A percentile compares a stretch with the other conserved stretches of the same genome.
phyloP scores from a whole-genome alignment of 179 eudicot species.

The Drosera spatulata region DNA sequence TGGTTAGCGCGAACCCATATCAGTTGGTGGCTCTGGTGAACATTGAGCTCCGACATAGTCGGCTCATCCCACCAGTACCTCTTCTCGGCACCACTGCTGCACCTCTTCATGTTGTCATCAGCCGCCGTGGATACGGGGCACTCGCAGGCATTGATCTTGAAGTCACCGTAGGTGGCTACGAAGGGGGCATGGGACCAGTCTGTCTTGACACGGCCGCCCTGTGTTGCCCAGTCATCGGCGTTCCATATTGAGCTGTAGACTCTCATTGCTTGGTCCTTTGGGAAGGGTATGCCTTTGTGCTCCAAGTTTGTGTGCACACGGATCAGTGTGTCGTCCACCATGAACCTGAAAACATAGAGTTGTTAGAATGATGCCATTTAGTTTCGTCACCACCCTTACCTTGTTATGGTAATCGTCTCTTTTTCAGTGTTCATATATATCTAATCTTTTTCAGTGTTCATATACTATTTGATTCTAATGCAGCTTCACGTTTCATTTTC shows the following conservation, averaged over 20 bases:
- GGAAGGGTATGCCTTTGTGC: slow-evolving; percentile 73
- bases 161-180: slow-evolving; percentile 58
- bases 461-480: too few relatives aligned
- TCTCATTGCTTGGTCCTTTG: slow-evolving; percentile 85
- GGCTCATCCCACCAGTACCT: slow-evolving; percentile 73
- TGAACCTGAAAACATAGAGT: slow-evolving; percentile 28
- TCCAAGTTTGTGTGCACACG: slow-evolving; percentile 72
- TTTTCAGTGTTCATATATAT: too few relatives aligned
- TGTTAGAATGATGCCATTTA: too few relatives aligned
- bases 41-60: slow-evolving; percentile 41
- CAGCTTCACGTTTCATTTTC: too few relatives aligned
- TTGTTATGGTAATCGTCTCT: too few relatives aligned
- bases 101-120: slow-evolving; percentile 31
- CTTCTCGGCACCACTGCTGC: slow-evolving; percentile 29
- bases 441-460: too few relatives aligned
- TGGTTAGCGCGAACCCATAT: slow-evolving; percentile 69
- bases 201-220: slow-evolving; percentile 74
- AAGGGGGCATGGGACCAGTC: slow-evolving; percentile 87
- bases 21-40: slow-evolving; percentile 88
- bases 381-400: too few relatives aligned
- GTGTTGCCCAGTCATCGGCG: slow-evolving; percentile 96
- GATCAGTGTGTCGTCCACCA: slow-evolving; percentile 78
- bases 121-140: slow-evolving; percentile 33
- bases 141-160: slow-evolving; percentile 56
- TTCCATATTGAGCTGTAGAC: slow-evolving; percentile 95